These are phyloP conservation scores for Ascochyta clinopodiicola DNA, from an alignment of 2,329 filamentous ascomycete species.

Conservation along the genomic window DNA sequence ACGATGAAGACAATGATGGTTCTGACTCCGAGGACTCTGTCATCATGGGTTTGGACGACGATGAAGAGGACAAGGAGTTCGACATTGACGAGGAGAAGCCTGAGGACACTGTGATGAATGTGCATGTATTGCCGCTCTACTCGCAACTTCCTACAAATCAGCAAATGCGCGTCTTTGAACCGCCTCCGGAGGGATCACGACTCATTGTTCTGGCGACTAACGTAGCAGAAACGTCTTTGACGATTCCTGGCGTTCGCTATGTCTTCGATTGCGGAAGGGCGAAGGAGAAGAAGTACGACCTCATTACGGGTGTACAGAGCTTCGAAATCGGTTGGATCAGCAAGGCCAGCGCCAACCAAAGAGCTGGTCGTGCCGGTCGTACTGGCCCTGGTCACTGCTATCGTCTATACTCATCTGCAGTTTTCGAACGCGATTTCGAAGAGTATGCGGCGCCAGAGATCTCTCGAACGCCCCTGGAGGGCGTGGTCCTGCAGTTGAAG, in stretches of 20 bases:
- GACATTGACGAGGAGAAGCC: conserved; percentile 70
- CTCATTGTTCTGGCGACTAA: conserved; percentile 93
- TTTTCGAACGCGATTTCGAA: conserved; percentile 88
- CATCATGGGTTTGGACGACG: conserved; percentile 65
- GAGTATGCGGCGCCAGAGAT: conserved; percentile 90
- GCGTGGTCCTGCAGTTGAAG: conserved; percentile 88
- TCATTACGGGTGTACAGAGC: conserved; percentile 88
- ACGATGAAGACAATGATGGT: conserved; percentile 54
- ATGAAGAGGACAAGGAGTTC: conserved; percentile 69
- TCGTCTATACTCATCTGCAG: conserved; percentile 88
- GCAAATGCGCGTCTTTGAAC: conserved; percentile 88
- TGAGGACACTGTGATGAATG: conserved; percentile 66
- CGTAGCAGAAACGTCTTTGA: conserved; percentile 95
- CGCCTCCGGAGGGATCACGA: conserved; percentile 80
- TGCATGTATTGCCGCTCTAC: conserved; percentile 92
- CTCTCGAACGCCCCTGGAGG: conserved; percentile 88
- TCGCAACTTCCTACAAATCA: conserved; percentile 89
- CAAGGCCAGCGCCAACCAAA: conserved; percentile 92
- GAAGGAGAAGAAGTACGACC: conserved; percentile 90
- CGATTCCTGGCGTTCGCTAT: conserved; percentile 92
- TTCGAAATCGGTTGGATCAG: conserved; percentile 97
- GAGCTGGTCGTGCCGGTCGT: conserved; percentile 90
- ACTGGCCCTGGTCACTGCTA: conserved; percentile 97
- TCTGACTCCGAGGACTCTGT: conserved; percentile 65
- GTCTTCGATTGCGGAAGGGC: conserved; percentile 94